Evolutionary conservation across 2,329 filamentous ascomycete species (phyloP), one percentile per base, ranked within the genome.

Genomic region (Ophiostoma montium): DNA sequence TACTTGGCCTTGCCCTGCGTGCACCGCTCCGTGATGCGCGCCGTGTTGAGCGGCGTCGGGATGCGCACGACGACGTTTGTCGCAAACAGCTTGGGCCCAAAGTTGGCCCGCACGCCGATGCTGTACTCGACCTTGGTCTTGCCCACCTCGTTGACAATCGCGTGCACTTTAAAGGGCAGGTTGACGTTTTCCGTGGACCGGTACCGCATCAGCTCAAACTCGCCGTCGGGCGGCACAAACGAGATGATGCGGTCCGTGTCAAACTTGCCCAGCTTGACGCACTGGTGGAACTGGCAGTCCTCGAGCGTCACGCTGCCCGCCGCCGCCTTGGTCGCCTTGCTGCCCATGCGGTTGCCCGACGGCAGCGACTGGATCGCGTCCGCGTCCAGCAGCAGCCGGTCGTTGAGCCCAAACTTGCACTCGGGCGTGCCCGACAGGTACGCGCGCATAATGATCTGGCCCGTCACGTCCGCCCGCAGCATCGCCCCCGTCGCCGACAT

Each of bases 171-270:
- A 76, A 98, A 98, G 0, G 92, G 94, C 15, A 98, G 72, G 62
- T 98, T 98, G 62, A 98, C 90, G 61, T 98, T 98, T 65, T 98
- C 92, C 21, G 90, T 96, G 11, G 92, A 89, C 47, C 94, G 87
- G 67, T 98, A 98, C 44, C 89, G 84, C 92, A 98, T 98, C 54
- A 98, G 76, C 69, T 98, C 92, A 65, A 98, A 98, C 62, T 95
- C 90, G 57, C 92, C 92, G 63, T 98, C 92, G 3, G 92, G 92
- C 2, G 92, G 92, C 35, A 98, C 82, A 64, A 98, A 95, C 52
- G 84, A 92, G 65, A 98, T 96, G 63, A 95, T 96, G 56, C 92
- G 78, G 67, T 98, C 92, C 30, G 84, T 84, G 65, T 96, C 92
- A 62, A 98, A 98, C 62, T 94, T 94, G 56, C 90, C 89, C 30